Evolutionary conservation across 441 rosid genomes (phyloP).

Genomic region (Geranium incanum): DNA sequence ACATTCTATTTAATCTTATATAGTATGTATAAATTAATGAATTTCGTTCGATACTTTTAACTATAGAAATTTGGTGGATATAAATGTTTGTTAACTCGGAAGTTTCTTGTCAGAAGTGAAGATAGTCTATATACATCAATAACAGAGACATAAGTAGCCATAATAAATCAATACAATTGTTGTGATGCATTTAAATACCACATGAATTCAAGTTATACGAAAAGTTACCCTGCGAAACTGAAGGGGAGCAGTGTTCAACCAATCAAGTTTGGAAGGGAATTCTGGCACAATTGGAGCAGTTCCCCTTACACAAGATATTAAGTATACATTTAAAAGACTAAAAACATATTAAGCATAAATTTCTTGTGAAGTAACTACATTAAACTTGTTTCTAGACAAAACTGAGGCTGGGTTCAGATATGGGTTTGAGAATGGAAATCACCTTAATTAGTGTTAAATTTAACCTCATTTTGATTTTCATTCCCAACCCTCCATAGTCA

Average conservation of each 20-base stretch:
- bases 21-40: background rate
- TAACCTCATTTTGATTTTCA: background rate
- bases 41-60: background rate
- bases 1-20: background rate
- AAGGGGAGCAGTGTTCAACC: conserved; percentile 89
- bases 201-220: conserved; percentile 6
- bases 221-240: conserved; percentile 60
- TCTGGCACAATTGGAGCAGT: conserved; percentile 68
- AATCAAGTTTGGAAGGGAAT: conserved; percentile 76
- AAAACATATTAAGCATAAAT: conserved; percentile 16
- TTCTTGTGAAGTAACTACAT: background rate
- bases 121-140: background rate
- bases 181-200: conserved; percentile 5
- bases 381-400: background rate
- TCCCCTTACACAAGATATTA: conserved; percentile 37
- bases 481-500: background rate
- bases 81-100: conserved; percentile 1
- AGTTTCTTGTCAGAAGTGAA: conserved; percentile 7
- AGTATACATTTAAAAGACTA: conserved; percentile 12
- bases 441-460: background rate
- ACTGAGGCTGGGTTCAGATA: background rate
- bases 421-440: background rate
- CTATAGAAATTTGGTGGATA: background rate
- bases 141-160: background rate
- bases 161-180: background rate